Evolutionary conservation across 345 rosid species (phyloP), one percentile per base, ranked within the genome.

Genomic region (Rubroshorea leprosula): DNA sequence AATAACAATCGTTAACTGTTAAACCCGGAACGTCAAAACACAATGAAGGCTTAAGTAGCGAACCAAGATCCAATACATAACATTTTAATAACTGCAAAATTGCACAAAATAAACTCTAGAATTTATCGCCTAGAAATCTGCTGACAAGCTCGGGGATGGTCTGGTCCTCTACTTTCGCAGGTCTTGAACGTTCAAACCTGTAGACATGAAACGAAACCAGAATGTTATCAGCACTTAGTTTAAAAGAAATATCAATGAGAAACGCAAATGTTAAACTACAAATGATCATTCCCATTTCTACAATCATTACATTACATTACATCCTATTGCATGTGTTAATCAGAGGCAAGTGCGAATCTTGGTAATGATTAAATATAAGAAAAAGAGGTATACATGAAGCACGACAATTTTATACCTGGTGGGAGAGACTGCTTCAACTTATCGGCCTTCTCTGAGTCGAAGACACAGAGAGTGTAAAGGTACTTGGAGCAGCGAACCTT

Each of bases 401-500:
- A 5, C 4, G 41, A 35, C 12, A 35, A 6, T 35, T 35, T 16
- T 35, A 23, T 27, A 89, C 98, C 95, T 76, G 98, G 98, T 53
- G 96, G 96, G 72, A 92, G 95, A 59, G 98, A 89, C 53, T 89
- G 98, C 76, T 86, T 89, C 81, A 86, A 80, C 80, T 92, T 92
- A 68, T 86, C 90, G 0, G 98, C 98, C 78, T 89, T 89, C 80
- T 89, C 93, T 5, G 76, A 61, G 69, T 92, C 96, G 13, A 83
- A 81, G 49, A 92, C 95, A 17, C 96, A 86, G 10, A 86, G 93
- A 0, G 96, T 89, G 82, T 89, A 86, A 61, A 92, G 83, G 72
- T 86, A 92, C 77, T 77, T 86, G 51, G 96, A 89, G 75, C 95
- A 92, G 27, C 96, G 79, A 44, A 89, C 96, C 86, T 89, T 92